Percentiles rank a stretch among this genome's conserved stretches.
Evolutionary conservation across 306 rosid genomes (phyloP).

Genomic region (Benincasa hispida): DNA sequence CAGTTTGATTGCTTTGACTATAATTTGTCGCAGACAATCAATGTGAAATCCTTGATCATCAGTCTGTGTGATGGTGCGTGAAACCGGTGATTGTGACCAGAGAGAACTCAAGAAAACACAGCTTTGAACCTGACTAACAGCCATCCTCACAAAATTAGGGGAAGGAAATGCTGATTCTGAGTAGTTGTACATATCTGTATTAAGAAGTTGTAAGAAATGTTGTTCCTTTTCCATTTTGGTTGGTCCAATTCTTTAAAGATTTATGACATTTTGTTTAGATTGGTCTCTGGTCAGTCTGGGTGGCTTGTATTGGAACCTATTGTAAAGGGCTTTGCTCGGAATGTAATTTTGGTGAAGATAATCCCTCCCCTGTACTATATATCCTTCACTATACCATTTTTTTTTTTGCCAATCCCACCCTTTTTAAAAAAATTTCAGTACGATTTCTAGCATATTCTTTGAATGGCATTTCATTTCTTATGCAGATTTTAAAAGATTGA

Average conservation of each 20-base stretch:
- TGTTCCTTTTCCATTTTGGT: background rate
- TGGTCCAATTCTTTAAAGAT: background rate
- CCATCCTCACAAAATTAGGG: constrained; percentile 3
- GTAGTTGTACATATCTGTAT: constrained; percentile 1
- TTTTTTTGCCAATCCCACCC: background rate
- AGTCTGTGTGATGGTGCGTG: background rate
- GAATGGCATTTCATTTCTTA: background rate
- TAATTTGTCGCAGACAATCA: background rate
- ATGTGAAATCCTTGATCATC: background rate
- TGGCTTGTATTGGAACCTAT: background rate
- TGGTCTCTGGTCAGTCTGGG: background rate
- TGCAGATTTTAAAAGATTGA: background rate
- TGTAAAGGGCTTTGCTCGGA: background rate
- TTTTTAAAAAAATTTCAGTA: background rate
- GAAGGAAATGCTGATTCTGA: constrained; percentile 4
- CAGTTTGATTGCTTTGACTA: background rate
- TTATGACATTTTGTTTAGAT: background rate
- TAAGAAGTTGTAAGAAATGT: background rate
- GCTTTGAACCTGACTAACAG: background rate
- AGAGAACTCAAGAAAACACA: background rate
- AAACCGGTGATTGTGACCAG: background rate
- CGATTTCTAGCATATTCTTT: background rate
- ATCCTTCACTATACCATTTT: background rate
- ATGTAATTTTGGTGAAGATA: background rate
- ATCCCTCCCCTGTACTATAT: background rate